A percentile compares a stretch with the other conserved stretches of the same genome.
Evolutionary conservation across 176 grass and related monocot genomes (phyloP).

Genomic region (Oryza brachyantha): DNA sequence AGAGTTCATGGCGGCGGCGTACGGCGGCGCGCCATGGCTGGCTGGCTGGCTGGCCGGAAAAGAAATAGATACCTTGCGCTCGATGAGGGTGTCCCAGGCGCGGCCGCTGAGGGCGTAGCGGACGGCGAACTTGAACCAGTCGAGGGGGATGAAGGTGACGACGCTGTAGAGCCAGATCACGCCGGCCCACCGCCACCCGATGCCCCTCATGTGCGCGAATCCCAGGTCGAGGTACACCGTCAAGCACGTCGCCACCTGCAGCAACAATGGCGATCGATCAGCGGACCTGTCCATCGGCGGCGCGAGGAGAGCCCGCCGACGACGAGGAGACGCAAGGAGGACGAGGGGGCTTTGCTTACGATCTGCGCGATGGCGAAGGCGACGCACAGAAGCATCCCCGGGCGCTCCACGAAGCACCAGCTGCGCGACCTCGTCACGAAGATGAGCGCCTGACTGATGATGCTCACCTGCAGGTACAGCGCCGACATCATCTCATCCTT

Average conservation of each 20-base stretch:
- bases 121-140: constrained; percentile 81
- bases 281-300: no score
- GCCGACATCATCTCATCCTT: constrained; percentile 79
- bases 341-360: constrained; percentile 49
- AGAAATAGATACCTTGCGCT: constrained; percentile 53
- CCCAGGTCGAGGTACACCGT: constrained; percentile 60
- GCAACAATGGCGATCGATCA: not conserved
- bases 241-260: constrained; percentile 62
- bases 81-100: constrained; percentile 86
- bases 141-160: constrained; percentile 76
- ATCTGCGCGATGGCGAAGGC: constrained; percentile 89
- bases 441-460: constrained; percentile 97
- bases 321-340: not conserved
- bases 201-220: constrained; percentile 63
- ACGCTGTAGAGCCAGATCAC: constrained; percentile 94
- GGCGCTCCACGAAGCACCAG: constrained; percentile 60
- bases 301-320: no score
- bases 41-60: no score
- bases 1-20: no score
- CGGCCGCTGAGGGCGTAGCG: constrained; percentile 79
- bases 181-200: constrained; percentile 93
- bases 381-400: constrained; percentile 52
- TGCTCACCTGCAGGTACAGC: constrained; percentile 97
- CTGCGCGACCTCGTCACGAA: constrained; percentile 85
- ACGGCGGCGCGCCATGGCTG: no score